Conservation (phyloP, 768 basidiomycete genomes). For the Lactarius evosmus region DNA sequence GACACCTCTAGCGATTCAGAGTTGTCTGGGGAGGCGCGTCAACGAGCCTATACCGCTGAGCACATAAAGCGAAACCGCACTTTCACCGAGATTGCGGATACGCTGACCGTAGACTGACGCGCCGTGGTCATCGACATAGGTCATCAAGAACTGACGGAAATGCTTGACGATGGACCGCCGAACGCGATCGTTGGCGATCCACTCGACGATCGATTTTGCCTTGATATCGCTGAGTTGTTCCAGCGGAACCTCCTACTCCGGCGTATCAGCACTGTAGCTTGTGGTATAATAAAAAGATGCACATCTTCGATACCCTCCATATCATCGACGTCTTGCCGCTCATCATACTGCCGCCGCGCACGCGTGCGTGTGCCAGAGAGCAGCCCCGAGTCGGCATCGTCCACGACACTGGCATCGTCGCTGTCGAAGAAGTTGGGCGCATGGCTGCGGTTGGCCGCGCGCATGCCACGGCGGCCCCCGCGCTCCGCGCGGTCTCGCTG, state of each 20-base stretch:
- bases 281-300: slow-evolving; percentile 32
- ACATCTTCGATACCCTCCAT: slow-evolving; percentile 87
- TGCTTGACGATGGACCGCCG: slow-evolving; percentile 86
- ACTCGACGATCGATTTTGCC: slow-evolving; percentile 94
- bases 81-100: slow-evolving; percentile 92
- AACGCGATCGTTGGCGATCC: slow-evolving; percentile 93
- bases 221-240: slow-evolving; percentile 98
- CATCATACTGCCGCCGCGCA: slow-evolving; percentile 90
- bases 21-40: slow-evolving; percentile 58
- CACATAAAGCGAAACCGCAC: slow-evolving; percentile 45
- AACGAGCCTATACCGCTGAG: background rate
- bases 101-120: slow-evolving; percentile 92
- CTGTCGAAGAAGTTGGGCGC: slow-evolving; percentile 88
- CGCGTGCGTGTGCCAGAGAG: slow-evolving; percentile 74
- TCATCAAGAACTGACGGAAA: slow-evolving; percentile 94
- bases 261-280: slow-evolving; percentile 1
- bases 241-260: slow-evolving; percentile 77
- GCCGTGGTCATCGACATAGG: slow-evolving; percentile 89
- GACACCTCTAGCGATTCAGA: slow-evolving; percentile 97
- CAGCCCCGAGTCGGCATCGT: slow-evolving; percentile 56
- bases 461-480: slow-evolving; percentile 60
- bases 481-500: slow-evolving; percentile 78
- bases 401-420: slow-evolving; percentile 72
- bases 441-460: slow-evolving; percentile 74
- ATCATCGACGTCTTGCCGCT: slow-evolving; percentile 86